Evolutionary conservation across 2,329 filamentous ascomycete species (phyloP), one percentile per base, ranked within the genome.

Genomic region (Aureobasidium uvarum): DNA sequence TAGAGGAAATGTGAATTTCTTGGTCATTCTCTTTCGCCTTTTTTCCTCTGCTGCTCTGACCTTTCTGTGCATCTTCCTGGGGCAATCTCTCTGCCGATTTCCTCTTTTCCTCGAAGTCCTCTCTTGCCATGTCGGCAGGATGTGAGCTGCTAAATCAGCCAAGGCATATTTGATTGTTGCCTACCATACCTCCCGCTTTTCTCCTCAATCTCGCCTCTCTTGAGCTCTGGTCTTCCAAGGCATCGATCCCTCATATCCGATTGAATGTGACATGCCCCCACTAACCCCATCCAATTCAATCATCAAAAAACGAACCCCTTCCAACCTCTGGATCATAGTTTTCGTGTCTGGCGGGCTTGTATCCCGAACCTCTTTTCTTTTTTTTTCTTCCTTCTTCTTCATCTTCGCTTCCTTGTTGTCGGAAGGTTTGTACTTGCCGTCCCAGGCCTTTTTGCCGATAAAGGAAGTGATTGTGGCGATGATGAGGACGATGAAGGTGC

Each of bases 1-100:
- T 16, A 56, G 36, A 23, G 52, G 20, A 41, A 41, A 56, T 56
- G 52, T 56, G 52, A 56, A 56, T 56, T 56, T 31, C 11, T 28
- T 28, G 10, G 18, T 6, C 36, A 13, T 5, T 31, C 38, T 31
- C 16, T 28, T 23, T 56, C 43, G 11, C 13, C 20, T 16, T 55
- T 20, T 14, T 55, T 25, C 10, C 16, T 56, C 10, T 41, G n/a
- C 23, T 33, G 39, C 43, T 25, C 1, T 46, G 20, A 6, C 23
- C 20, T 13, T 45, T 20, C 13, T 14, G 14, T n/a, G 18, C 31
- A 14, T 20, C 8, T 45, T 20, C 20, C 8, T n/a, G 41, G 11
- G 1, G 10, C 7, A 18, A 8, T 20, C 41, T 43, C n/a, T 4
- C 8, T 45, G 41, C 16, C n/a, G 18, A 25, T 14, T 48, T 25